Conservation (phyloP, 2,329 filamentous ascomycete species). For the Penicillium sp. region DNA sequence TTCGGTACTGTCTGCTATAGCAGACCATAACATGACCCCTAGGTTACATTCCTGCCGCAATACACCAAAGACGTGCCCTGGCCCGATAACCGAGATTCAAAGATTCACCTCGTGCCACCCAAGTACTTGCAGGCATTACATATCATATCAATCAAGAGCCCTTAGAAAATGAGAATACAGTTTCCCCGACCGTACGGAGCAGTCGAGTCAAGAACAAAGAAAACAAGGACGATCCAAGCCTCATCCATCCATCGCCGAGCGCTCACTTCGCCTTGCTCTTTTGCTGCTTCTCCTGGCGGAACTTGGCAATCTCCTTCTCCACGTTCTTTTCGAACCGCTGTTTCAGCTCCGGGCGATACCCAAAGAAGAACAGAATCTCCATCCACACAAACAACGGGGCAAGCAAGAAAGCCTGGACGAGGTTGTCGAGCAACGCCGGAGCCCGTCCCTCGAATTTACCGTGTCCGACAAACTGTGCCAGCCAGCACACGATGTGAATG, state of each 20-base stretch:
- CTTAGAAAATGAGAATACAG: not conserved
- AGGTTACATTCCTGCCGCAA: not conserved
- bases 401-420: constrained; percentile 85
- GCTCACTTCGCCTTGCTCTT: constrained; percentile 9
- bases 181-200: not conserved
- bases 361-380: constrained; percentile 81
- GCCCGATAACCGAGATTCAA: not conserved
- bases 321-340: constrained; percentile 72
- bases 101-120: not conserved
- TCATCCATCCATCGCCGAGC: not conserved
- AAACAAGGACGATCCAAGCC: not conserved
- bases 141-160: not conserved
- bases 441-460: constrained; percentile 82
- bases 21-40: not conserved
- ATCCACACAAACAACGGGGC: constrained; percentile 98
- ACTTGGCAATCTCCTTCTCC: constrained; percentile 68
- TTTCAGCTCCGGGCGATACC: constrained; percentile 85
- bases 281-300: constrained; percentile 52
- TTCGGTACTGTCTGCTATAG: not conserved
- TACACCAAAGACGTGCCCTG: not conserved
- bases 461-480: constrained; percentile 87
- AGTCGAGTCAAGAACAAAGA: not conserved
- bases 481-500: constrained; percentile 71
- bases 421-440: constrained; percentile 82
- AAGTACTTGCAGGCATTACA: not conserved